Conservation (phyloP, 1,139 yeast species). For the Hanseniaspora sp. region DNA sequence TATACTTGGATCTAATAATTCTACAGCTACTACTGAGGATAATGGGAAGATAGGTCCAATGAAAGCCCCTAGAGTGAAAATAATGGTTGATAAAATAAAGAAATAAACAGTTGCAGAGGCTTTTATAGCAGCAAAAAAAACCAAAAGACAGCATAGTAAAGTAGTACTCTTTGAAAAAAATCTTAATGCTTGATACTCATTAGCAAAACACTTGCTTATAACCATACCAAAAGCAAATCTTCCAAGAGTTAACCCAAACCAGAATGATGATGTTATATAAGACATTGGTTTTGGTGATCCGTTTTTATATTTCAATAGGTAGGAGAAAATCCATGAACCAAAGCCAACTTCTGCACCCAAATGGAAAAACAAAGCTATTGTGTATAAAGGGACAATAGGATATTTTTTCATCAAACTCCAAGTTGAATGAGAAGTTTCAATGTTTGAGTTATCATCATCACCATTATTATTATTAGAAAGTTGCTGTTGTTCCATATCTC, state of each 20-base stretch:
- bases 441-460: conserved; percentile 16
- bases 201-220: conserved; percentile 43
- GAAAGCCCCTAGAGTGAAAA: conserved; percentile 51
- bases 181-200: conserved; percentile 37
- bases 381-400: conserved; percentile 39
- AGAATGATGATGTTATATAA: conserved; percentile 50
- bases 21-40: conserved; percentile 53
- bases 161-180: conserved; percentile 23
- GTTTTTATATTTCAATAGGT: conserved; percentile 40
- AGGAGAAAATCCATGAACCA: conserved; percentile 59
- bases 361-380: conserved; percentile 45
- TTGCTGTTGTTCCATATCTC: conserved; percentile 16
- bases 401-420: conserved; percentile 22
- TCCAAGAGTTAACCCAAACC: conserved; percentile 58
- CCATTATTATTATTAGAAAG: background rate
- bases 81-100: conserved; percentile 25
- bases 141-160: background rate
- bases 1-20: conserved; percentile 47
- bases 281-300: conserved; percentile 41
- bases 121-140: background rate
- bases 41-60: conserved; percentile 80
- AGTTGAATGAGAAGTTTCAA: conserved; percentile 24
- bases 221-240: conserved; percentile 50
- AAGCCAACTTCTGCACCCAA: conserved; percentile 61
- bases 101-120: conserved; percentile 22